These are phyloP conservation scores for Tuctoria greenei DNA, from an alignment of 176 grass and related monocot genomes.

Conservation along the genomic window DNA sequence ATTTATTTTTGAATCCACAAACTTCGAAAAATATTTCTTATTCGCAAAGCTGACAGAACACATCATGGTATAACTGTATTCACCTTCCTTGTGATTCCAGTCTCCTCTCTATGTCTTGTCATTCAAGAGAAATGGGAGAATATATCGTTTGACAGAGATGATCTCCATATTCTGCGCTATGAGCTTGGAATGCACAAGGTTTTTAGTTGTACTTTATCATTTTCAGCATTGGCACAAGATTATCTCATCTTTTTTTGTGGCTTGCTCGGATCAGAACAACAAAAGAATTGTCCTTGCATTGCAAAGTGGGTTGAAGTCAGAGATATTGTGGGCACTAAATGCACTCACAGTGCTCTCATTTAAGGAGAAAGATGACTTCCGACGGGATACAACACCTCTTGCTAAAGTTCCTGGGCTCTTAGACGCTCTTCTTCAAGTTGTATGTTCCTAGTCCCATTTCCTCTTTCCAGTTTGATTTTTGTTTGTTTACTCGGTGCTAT, in stretches of 20 bases:
- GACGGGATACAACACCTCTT: slow-evolving; percentile 77
- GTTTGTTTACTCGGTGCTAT: background rate
- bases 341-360: slow-evolving; percentile 89
- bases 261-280: slow-evolving; percentile 86
- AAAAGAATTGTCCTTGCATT: slow-evolving; percentile 98
- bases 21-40: background rate
- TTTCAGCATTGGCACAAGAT: background rate
- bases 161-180: background rate
- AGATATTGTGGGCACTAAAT: slow-evolving; percentile 94
- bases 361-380: slow-evolving; percentile 94
- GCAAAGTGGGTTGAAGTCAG: slow-evolving; percentile 96
- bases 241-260: slow-evolving; percentile 10
- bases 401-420: slow-evolving; percentile 90
- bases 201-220: slow-evolving; percentile 15
- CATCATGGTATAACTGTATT: background rate
- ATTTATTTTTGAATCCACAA: background rate
- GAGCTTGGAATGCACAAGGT: slow-evolving; percentile 14
- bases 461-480: slow-evolving; percentile 19
- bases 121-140: background rate
- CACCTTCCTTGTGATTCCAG: background rate
- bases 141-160: slow-evolving; percentile 17
- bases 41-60: background rate
- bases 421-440: slow-evolving; percentile 98
- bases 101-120: background rate
- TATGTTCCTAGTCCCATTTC: slow-evolving; percentile 45